These are phyloP conservation scores for Vanrija sp. DNA, from an alignment of 1,284 basidiomycete species.

Conservation along the genomic window DNA sequence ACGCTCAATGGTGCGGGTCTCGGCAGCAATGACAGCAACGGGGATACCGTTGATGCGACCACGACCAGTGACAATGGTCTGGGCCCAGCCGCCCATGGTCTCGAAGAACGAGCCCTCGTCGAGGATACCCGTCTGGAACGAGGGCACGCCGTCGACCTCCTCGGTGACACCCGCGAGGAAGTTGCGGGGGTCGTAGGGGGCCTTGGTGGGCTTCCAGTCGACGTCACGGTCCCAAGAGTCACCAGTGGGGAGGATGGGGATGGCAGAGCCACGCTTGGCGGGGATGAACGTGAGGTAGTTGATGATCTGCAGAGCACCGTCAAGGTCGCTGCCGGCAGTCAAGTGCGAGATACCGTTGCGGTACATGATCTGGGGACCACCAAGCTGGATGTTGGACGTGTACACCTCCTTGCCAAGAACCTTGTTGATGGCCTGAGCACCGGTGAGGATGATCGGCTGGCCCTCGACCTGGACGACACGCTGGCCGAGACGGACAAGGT, in stretches of 20 bases:
- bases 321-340: slow-evolving; percentile 87
- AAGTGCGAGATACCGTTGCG: slow-evolving; percentile 99
- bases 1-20: slow-evolving; percentile 87
- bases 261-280: slow-evolving; percentile 62
- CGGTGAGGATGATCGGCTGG: slow-evolving; percentile 98
- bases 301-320: slow-evolving; percentile 87
- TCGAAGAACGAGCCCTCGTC: slow-evolving; percentile 82
- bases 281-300: slow-evolving; percentile 96
- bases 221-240: slow-evolving; percentile 94
- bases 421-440: slow-evolving; percentile 96
- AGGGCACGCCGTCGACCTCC: slow-evolving; percentile 62
- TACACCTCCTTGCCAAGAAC: slow-evolving; percentile 98
- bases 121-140: slow-evolving; percentile 87
- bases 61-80: slow-evolving; percentile 91
- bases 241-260: slow-evolving; percentile 66
- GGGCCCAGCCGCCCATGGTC: slow-evolving; percentile 78
- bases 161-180: slow-evolving; percentile 91
- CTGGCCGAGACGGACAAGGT: slow-evolving; percentile 96
- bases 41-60: slow-evolving; percentile 96
- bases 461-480: slow-evolving; percentile 96
- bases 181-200: slow-evolving; percentile 95
- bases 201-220: slow-evolving; percentile 84
- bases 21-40: slow-evolving; percentile 92
- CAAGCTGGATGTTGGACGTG: slow-evolving; percentile 96
- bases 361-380: slow-evolving; percentile 99